Evolutionary conservation across 2,329 filamentous ascomycete genomes (phyloP).

Genomic region (Sporothrix globosa): DNA sequence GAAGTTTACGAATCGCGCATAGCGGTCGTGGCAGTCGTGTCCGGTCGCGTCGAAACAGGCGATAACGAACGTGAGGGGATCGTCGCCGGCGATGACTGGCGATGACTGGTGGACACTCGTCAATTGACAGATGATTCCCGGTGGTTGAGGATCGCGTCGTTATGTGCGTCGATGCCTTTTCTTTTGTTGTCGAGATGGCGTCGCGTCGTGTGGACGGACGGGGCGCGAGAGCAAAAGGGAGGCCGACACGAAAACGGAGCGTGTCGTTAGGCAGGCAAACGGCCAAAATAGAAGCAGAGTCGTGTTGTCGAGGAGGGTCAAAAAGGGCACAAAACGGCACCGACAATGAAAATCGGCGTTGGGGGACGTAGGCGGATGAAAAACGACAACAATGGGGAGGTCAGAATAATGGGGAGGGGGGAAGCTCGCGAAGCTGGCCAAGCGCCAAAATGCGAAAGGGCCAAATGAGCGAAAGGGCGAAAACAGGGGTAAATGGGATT

Average conservation of each 20-base stretch:
- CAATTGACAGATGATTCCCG: not conserved
- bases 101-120: not conserved
- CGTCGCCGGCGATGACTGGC: not conserved
- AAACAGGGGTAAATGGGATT: slow-evolving; percentile 12
- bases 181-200: not conserved
- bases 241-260: slow-evolving; percentile 4
- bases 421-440: slow-evolving; percentile 16
- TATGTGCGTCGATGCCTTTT: not conserved
- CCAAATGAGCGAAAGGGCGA: not conserved
- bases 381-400: slow-evolving; percentile 26
- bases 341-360: slow-evolving; percentile 7
- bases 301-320: not conserved
- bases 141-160: slow-evolving; percentile 16
- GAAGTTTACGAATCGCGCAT: slow-evolving; percentile 30
- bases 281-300: not conserved
- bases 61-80: slow-evolving; percentile 4
- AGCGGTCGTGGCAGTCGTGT: slow-evolving; percentile 10
- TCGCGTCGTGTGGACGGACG: slow-evolving; percentile 5
- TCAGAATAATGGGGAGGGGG: slow-evolving; percentile 23
- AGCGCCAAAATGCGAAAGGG: not conserved
- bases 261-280: not conserved
- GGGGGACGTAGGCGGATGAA: slow-evolving; percentile 13
- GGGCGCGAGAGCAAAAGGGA: slow-evolving; percentile 9
- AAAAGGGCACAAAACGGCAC: not conserved
- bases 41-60: slow-evolving; percentile 4